These are phyloP conservation scores for Melanogaster broomeanus DNA, from an alignment of 768 basidiomycete species.

Conservation along the genomic window DNA sequence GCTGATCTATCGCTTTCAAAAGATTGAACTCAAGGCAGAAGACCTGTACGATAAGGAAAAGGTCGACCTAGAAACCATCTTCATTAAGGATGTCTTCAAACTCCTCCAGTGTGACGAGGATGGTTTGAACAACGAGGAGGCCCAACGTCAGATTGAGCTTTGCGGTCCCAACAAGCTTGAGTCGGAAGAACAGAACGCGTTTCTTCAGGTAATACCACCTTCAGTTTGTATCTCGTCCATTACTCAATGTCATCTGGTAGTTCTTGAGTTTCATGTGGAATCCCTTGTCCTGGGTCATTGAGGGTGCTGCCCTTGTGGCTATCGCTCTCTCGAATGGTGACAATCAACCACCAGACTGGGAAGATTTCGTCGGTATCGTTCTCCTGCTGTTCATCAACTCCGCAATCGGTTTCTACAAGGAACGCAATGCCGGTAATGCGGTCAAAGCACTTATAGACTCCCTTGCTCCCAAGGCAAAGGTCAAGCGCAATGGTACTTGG, in stretches of 20 bases:
- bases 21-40: constrained; percentile 90
- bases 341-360: constrained; percentile 86
- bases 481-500: constrained; percentile 86
- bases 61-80: constrained; percentile 96
- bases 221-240: not conserved
- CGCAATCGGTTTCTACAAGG: constrained; percentile 97
- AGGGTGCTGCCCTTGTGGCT: constrained; percentile 91
- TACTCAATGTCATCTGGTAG: constrained; percentile 34
- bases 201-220: constrained; percentile 70
- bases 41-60: constrained; percentile 98
- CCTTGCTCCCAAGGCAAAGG: constrained; percentile 95
- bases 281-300: constrained; percentile 99
- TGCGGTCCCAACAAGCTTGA: constrained; percentile 98
- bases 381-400: constrained; percentile 93
- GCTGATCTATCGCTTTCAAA: not conserved
- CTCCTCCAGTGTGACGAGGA: constrained; percentile 88
- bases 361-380: constrained; percentile 97
- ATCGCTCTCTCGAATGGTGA: constrained; percentile 96
- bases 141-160: constrained; percentile 79
- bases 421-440: constrained; percentile 95
- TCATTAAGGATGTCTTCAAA: constrained; percentile 95
- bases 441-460: constrained; percentile 99
- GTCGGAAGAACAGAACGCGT: constrained; percentile 84
- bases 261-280: constrained; percentile 99
- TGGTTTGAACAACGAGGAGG: constrained; percentile 78